Evolutionary conservation across 345 rosid species (phyloP).

Genomic region (Salix brachista): DNA sequence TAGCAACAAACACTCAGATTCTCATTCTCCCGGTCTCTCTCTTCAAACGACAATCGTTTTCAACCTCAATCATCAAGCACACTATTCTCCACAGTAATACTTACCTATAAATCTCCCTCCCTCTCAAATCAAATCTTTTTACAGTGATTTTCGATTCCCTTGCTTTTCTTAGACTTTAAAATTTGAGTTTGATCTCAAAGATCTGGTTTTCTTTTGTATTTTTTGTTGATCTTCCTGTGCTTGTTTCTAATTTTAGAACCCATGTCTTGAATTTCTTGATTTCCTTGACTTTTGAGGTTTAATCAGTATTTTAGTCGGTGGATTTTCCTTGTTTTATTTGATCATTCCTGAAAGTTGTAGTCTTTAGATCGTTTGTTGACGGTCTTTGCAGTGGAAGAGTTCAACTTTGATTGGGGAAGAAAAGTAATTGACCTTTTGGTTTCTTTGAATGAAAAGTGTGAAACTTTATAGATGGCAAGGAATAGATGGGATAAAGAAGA

Average conservation of each 20-base stretch:
- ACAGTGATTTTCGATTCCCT: background rate
- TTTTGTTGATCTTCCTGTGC: background rate
- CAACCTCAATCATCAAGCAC: background rate
- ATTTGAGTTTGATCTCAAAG: background rate
- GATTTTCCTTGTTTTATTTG: background rate
- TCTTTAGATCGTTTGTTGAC: background rate
- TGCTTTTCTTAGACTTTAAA: background rate
- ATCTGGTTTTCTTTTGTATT: background rate
- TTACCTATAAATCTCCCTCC: background rate
- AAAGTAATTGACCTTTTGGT: background rate
- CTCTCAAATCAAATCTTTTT: background rate
- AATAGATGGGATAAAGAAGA: conserved; percentile 49
- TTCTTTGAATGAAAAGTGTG: background rate
- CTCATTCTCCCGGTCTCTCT: background rate
- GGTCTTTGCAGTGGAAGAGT: background rate
- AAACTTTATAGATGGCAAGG: conserved; percentile 31
- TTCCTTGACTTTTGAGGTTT: background rate
- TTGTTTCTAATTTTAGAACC: background rate
- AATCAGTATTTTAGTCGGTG: background rate
- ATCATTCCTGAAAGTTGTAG: background rate
- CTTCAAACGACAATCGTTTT: background rate
- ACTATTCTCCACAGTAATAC: background rate
- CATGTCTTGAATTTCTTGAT: background rate
- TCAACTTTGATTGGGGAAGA: background rate
- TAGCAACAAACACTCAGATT: background rate